Evolutionary conservation across 768 basidiomycete species (phyloP).

Genomic region (Hydnum rufescens): DNA sequence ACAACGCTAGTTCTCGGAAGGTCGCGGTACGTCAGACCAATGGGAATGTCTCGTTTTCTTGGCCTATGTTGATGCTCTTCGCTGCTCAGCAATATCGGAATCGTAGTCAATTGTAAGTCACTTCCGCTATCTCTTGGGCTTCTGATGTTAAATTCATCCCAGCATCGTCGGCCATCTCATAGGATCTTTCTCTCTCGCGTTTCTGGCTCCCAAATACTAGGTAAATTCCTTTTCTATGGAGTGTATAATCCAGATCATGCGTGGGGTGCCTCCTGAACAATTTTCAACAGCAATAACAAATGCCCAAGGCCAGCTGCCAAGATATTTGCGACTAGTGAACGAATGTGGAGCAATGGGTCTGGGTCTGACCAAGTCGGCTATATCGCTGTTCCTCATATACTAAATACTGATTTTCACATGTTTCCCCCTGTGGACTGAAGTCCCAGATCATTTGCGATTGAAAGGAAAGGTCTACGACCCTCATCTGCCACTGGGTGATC

Average conservation of each 20-base stretch:
- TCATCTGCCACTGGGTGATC: constrained; percentile 47
- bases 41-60: background rate
- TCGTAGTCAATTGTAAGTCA: constrained; percentile 27
- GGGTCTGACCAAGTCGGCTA: background rate
- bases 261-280: too few species aligned
- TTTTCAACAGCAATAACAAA: constrained; percentile 52
- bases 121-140: background rate
- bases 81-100: constrained; percentile 34
- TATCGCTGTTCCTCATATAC: background rate
- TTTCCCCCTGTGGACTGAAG: background rate
- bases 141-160: background rate
- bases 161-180: constrained; percentile 71
- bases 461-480: constrained; percentile 42
- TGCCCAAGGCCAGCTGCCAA: constrained; percentile 77
- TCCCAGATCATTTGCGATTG: constrained; percentile 52
- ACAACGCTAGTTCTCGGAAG: constrained; percentile 57
- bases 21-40: constrained; percentile 21
- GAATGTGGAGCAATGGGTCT: constrained; percentile 32
- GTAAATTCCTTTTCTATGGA: background rate
- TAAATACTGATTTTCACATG: background rate
- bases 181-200: constrained; percentile 73
- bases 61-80: background rate
- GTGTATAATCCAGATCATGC: too few species aligned
- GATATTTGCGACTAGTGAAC: constrained; percentile 71
- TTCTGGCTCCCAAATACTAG: constrained; percentile 53